Evolutionary conservation across 768 basidiomycete genomes (phyloP), one percentile per base, ranked within the genome.

Genomic region (Phlebiopsis gigantea): DNA sequence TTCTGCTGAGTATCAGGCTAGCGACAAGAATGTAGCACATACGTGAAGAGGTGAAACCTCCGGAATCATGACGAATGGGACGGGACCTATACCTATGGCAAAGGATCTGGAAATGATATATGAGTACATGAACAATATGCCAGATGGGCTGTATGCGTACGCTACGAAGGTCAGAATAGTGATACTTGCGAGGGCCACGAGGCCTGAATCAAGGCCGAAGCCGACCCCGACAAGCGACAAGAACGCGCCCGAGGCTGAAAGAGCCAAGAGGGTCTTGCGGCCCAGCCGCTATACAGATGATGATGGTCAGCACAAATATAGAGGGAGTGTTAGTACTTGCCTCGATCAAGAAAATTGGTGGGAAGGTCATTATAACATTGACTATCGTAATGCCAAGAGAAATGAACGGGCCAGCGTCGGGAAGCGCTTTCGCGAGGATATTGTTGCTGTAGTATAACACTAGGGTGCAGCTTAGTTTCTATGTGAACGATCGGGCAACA

Each of bases 381-480:
- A 95, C 83, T 29, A 91, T 66, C 0, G 93, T 88, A 50, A 96
- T 90, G 17, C 85, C 88, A 2, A 97, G 70, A 1, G 93, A 93
- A 19, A 95, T 80, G 62, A 90, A 87, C 19, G 90, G 83, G 0
- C 89, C 93, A 22, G 85, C 69, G 17, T 88, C 79, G 15, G 93
- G 92, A 54, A 97, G 74, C 2, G 91, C 79, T 57, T 82, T 87
- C 24, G 85, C 81, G 24, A 97, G 79, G 61, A 97, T 97, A 47
- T 85, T 81, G 62, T 92, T 94, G 71, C 88, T 91, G 72, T 95
- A 96, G 69, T 93, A 96, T 54, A 96, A 77, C 25, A 96, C 93
- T 87, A 14, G 7, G 31, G 7, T 14, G 31, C 31, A 14, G 7
- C 31, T 34, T 14, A 7, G 66, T 25, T 57, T 28, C 14, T n/a